A percentile compares a stretch with the other conserved stretches of the same genome.
These are phyloP conservation scores for Leccinum disarticulatum DNA, from an alignment of 768 basidiomycete species.

Conservation along the genomic window DNA sequence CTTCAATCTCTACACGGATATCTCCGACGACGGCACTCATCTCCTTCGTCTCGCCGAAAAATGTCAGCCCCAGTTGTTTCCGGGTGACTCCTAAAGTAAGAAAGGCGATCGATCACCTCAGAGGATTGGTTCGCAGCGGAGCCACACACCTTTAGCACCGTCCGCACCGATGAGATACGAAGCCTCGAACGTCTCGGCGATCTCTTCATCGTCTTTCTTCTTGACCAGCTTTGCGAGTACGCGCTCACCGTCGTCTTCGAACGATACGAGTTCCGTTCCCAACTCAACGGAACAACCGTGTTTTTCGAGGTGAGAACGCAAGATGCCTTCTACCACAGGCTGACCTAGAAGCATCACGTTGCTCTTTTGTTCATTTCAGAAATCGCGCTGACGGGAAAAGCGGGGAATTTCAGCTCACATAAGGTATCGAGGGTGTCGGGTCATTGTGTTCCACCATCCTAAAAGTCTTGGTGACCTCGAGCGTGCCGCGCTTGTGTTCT, in stretches of 20 bases:
- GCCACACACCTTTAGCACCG: constrained; percentile 34
- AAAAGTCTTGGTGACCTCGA: constrained; percentile 18
- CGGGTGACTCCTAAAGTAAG: constrained; percentile 34
- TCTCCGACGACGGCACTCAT: constrained; percentile 36
- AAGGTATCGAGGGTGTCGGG: constrained; percentile 28
- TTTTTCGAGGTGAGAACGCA: constrained; percentile 20
- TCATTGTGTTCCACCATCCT: constrained; percentile 7
- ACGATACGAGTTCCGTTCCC: constrained; percentile 45
- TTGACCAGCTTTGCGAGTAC: constrained; percentile 39
- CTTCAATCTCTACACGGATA: constrained; percentile 32
- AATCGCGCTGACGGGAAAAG: background rate
- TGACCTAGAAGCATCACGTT: constrained; percentile 24
- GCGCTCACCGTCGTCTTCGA: constrained; percentile 37
- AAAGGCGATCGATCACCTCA: background rate
- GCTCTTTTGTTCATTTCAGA: constrained; percentile 3
- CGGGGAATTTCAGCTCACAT: constrained; percentile 13
- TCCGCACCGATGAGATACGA: constrained; percentile 43
- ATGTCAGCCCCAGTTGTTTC: constrained; percentile 41
- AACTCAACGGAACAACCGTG: constrained; percentile 38
- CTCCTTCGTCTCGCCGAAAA: constrained; percentile 40
- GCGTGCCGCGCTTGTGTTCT: constrained; percentile 33
- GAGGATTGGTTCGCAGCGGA: background rate
- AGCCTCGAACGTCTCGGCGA: constrained; percentile 27
- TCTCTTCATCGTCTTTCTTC: constrained; percentile 22
- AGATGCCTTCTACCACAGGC: constrained; percentile 29